Percentiles rank a stretch among this genome's conserved stretches.
Evolutionary conservation across 2,329 filamentous ascomycete genomes (phyloP).

Genomic region (Fusarium concolor): DNA sequence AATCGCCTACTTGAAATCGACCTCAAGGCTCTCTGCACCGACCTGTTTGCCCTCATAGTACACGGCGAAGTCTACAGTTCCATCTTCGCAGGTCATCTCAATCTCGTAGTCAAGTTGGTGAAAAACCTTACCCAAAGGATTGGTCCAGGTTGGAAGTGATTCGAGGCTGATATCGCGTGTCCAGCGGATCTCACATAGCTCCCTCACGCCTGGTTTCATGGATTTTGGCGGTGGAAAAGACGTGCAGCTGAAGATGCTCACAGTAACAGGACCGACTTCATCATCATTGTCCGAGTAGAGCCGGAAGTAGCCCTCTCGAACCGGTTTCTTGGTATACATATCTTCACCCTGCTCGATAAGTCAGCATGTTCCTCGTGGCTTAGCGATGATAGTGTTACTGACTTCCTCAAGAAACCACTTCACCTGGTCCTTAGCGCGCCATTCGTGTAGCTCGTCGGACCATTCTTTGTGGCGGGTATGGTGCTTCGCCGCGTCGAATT

Average conservation of each 20-base stretch:
- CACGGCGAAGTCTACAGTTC: slow-evolving; percentile 40
- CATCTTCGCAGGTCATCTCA: slow-evolving; percentile 39
- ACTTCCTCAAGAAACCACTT: slow-evolving; percentile 47
- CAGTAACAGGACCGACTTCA: accelerated
- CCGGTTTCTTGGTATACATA: neutral
- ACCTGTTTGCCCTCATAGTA: slow-evolving; percentile 26
- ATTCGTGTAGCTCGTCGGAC: neutral
- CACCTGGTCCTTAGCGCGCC: slow-evolving; percentile 32
- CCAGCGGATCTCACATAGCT: slow-evolving; percentile 41
- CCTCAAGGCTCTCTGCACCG: slow-evolving; percentile 27
- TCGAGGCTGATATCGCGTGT: slow-evolving; percentile 4
- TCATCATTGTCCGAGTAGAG: neutral
- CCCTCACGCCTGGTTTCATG: accelerated
- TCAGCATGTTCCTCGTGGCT: no score
- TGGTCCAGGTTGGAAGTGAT: slow-evolving; percentile 25
- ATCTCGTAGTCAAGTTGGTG: neutral
- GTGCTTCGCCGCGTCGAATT: slow-evolving; percentile 17
- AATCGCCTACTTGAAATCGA: slow-evolving; percentile 33
- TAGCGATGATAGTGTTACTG: no score
- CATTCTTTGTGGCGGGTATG: slow-evolving; percentile 19
- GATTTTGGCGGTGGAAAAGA: neutral
- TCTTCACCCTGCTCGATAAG: slow-evolving; percentile 17
- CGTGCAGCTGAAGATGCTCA: neutral
- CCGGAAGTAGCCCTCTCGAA: accelerated
- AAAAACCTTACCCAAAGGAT: slow-evolving; percentile 12